Conservation (phyloP, 208 protist genomes). For the Crithidia mellificae region DNA sequence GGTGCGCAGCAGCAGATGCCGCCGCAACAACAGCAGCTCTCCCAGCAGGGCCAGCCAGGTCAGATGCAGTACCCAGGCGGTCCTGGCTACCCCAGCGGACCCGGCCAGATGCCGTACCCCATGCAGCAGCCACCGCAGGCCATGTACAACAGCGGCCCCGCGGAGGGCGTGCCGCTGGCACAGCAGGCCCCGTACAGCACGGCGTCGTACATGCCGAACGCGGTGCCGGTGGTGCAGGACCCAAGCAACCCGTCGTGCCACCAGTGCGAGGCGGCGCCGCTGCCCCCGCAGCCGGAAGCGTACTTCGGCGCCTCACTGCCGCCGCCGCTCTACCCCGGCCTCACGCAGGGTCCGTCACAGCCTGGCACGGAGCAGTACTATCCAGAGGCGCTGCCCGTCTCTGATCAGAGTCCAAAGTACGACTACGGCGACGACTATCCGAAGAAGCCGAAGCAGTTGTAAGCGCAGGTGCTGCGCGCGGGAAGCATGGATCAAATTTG, state of each 20-base stretch:
- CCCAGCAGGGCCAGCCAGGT: constrained; percentile 1
- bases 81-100: background rate
- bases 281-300: constrained; percentile 28
- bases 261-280: constrained; percentile 19
- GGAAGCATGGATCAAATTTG: too few species aligned
- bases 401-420: background rate
- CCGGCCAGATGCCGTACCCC: constrained; percentile 4
- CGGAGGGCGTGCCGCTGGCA: constrained; percentile 35
- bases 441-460: constrained; percentile 25
- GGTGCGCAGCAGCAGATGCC: background rate
- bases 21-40: constrained; percentile 5
- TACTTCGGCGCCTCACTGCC: constrained; percentile 26
- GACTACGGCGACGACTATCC: constrained; percentile 17
- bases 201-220: constrained; percentile 34
- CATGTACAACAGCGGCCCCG: constrained; percentile 19
- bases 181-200: constrained; percentile 33
- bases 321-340: constrained; percentile 24
- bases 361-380: constrained; percentile 1
- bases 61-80: constrained; percentile 8
- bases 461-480: background rate
- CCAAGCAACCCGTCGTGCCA: constrained; percentile 1
- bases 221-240: constrained; percentile 13
- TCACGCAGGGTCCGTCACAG: background rate
- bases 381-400: constrained; percentile 4
- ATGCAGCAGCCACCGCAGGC: constrained; percentile 13